These are phyloP conservation scores for Blastomyces emzantsi DNA, from an alignment of 2,329 filamentous ascomycete species.

Conservation along the genomic window DNA sequence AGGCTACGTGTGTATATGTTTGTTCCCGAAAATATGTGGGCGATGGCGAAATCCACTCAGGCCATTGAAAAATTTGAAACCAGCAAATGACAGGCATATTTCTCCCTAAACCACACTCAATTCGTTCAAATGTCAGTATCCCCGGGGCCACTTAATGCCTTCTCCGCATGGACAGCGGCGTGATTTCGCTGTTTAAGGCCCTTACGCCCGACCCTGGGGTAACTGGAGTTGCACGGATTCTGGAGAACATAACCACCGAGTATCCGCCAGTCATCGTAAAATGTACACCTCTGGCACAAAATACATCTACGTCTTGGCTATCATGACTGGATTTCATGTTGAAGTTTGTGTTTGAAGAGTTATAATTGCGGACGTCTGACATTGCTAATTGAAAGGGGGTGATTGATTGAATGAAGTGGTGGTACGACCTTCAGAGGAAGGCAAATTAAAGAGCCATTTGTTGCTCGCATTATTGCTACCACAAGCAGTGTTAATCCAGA, in stretches of 20 bases:
- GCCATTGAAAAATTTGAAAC: not conserved
- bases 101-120: not conserved
- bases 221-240: too few species aligned
- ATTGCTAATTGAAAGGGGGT: not conserved
- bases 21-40: not conserved
- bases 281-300: not conserved
- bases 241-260: not conserved
- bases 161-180: not conserved
- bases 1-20: not conserved
- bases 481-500: not conserved
- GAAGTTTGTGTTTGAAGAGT: not conserved
- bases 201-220: not conserved
- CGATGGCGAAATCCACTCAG: not conserved
- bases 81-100: not conserved
- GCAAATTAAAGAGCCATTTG: not conserved
- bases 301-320: not conserved
- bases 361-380: not conserved
- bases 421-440: not conserved
- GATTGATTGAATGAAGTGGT: not conserved
- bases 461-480: not conserved
- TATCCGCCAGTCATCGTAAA: not conserved
- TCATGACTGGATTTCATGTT: not conserved
- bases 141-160: not conserved
- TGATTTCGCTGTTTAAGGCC: not conserved
- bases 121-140: not conserved